phyloP scores from a whole-genome alignment of 2,329 filamentous ascomycete genomes.

The Epicoccum sorghinum region DNA sequence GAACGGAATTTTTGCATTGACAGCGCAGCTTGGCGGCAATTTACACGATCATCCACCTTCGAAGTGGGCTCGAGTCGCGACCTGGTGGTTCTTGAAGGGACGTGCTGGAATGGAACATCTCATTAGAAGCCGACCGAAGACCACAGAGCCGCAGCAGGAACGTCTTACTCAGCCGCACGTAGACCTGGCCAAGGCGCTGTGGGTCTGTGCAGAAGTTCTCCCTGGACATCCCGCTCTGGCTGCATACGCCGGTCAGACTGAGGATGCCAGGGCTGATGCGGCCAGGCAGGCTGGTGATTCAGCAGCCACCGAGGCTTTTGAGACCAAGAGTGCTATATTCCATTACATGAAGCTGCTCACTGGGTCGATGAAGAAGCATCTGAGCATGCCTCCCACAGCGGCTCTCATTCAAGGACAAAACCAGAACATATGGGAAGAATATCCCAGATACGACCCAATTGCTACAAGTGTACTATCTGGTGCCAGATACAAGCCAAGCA shows the following conservation, averaged over 20 bases:
- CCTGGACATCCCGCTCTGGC: slow-evolving; percentile 40
- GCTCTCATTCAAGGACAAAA: slow-evolving; percentile 80
- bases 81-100: slow-evolving; percentile 92
- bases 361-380: slow-evolving; percentile 83
- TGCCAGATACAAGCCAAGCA: slow-evolving; percentile 12
- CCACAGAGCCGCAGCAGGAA: slow-evolving; percentile 58
- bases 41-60: slow-evolving; percentile 66
- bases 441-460: slow-evolving; percentile 75
- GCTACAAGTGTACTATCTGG: slow-evolving; percentile 68
- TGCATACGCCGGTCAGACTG: slow-evolving; percentile 32
- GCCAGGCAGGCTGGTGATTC: slow-evolving; percentile 53
- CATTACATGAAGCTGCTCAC: slow-evolving; percentile 75
- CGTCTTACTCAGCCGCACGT: slow-evolving; percentile 76
- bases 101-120: slow-evolving; percentile 75
- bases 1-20: slow-evolving; percentile 75
- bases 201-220: slow-evolving; percentile 65
- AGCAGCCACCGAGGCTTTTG: slow-evolving; percentile 54
- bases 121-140: slow-evolving; percentile 68
- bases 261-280: slow-evolving; percentile 44
- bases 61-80: slow-evolving; percentile 72
- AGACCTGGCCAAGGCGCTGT: slow-evolving; percentile 83
- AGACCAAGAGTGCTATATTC: slow-evolving; percentile 61
- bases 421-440: slow-evolving; percentile 80
- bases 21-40: slow-evolving; percentile 75
- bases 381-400: slow-evolving; percentile 69